Evolutionary conservation across 2,329 filamentous ascomycete species (phyloP).

Genomic region (Penicillium sp.): DNA sequence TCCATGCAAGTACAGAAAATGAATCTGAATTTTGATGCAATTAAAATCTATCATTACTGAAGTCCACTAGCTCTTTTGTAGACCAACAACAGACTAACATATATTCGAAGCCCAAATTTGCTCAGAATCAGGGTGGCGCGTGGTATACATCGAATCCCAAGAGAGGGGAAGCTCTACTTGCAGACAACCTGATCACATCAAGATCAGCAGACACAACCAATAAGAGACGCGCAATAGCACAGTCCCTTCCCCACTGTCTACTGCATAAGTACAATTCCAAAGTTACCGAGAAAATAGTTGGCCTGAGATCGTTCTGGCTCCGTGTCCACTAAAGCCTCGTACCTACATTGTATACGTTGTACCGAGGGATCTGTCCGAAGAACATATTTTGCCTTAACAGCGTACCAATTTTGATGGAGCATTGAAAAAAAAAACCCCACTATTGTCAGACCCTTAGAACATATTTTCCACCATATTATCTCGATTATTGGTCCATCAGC

Average conservation of each 20-base stretch:
- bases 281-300: background rate
- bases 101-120: background rate
- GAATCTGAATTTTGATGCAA: no score
- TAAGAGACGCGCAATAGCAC: background rate
- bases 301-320: background rate
- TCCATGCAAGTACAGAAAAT: no score
- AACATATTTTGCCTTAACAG: background rate
- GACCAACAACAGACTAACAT: background rate
- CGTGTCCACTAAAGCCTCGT: background rate
- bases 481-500: background rate
- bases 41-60: background rate
- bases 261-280: background rate
- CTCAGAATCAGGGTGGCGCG: background rate
- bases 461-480: background rate
- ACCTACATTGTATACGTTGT: background rate
- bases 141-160: background rate
- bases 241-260: background rate
- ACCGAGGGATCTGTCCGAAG: background rate
- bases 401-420: background rate
- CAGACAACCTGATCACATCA: background rate
- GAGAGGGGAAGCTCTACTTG: conserved; percentile 6
- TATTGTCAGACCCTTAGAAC: background rate
- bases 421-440: background rate
- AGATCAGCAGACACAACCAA: conserved; percentile 8
- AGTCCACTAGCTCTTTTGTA: background rate